Percentiles rank a stretch among this genome's conserved stretches.
Evolutionary conservation across 176 grass and related monocot genomes (phyloP).

Genomic region (Zizania latifolia): DNA sequence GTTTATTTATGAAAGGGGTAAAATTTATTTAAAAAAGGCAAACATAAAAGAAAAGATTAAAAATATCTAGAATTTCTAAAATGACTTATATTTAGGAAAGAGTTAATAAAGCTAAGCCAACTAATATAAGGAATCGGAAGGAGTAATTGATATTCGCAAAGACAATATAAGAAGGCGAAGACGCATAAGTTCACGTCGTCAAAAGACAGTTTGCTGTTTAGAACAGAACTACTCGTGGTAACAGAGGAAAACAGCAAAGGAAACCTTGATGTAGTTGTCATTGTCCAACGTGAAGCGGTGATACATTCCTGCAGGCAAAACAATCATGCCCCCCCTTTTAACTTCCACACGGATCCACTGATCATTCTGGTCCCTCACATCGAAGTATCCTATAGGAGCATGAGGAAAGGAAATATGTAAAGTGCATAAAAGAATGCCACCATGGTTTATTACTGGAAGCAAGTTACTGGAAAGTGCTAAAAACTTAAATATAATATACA

Average conservation of each 20-base stretch:
- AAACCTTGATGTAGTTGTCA: constrained; percentile 92
- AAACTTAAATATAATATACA: constrained; percentile 15
- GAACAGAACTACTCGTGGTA: neutral
- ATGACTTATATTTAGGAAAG: too few species aligned
- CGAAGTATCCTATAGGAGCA: constrained; percentile 69
- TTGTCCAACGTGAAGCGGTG: constrained; percentile 82
- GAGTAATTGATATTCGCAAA: neutral
- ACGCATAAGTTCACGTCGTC: neutral
- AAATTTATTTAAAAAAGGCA: too few species aligned
- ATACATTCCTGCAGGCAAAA: constrained; percentile 95
- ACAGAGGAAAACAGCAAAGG: neutral
- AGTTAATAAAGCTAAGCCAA: too few species aligned
- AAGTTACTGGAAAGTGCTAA: neutral
- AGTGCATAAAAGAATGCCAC: neutral
- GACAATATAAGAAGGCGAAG: neutral
- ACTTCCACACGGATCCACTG: constrained; percentile 79
- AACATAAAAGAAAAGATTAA: too few species aligned
- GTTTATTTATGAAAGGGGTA: too few species aligned
- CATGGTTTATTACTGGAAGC: neutral
- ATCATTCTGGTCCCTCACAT: constrained; percentile 75
- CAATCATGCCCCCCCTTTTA: constrained; percentile 93
- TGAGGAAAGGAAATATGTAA: neutral
- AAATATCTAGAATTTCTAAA: too few species aligned
- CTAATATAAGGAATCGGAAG: too few species aligned
- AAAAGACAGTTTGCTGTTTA: neutral